Base-by-base conservation (phyloP, 371 early-diverging fungal species). In the Thermomucor indicae-seudaticae region DNA sequence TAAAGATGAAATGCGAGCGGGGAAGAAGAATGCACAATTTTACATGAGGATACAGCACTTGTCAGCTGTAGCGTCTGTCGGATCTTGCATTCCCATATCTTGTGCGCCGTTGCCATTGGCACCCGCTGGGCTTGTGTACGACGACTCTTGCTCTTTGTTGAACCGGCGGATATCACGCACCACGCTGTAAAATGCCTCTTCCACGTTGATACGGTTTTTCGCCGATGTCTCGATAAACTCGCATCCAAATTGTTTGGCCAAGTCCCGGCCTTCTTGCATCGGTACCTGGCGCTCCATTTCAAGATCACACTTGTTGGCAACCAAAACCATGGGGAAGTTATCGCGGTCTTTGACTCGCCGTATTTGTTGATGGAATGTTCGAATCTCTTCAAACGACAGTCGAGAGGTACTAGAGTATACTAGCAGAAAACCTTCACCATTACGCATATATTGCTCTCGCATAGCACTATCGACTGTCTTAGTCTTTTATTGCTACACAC, bases 301-400 rank as follows among this genome's bases (percentile, higher is more conserved):
- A 50, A 95, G 66, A 78, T 98, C 97, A 53, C 86, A 89, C 76
- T 98, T 98, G 82, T 98, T 98, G 25, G 90, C 98, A 7, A 96
- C 85, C 17, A 98, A 66, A 42, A 93, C 86, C 47, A 94, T 88
- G 12, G 95, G 95, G 65, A 89, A 90, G 28, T 70, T 76, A 40
- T 89, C 88, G 34, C 75, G 67, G 59, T 93, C 90, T 63, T 92
- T 92, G 42, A 92, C 89, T 22, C 88, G 80, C 39, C 85, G 68
- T 30, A 94, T 90, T 55, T 90, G 87, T 49, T 86, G 79, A 55
- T 85, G 78, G 53, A 90, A 89, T 0, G 79, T 75, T 37, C 77
- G 65, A 47, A 91, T 89, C 69, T 95, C 92, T 41, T 88, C 85
- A 55, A 92, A 90, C 40, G 89, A 84, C 43, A 76, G 65, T 17